Evolutionary conservation across 352 stramenopile species (phyloP), one percentile per base, ranked within the genome.

Genomic region (Phytophthora brassicae): DNA sequence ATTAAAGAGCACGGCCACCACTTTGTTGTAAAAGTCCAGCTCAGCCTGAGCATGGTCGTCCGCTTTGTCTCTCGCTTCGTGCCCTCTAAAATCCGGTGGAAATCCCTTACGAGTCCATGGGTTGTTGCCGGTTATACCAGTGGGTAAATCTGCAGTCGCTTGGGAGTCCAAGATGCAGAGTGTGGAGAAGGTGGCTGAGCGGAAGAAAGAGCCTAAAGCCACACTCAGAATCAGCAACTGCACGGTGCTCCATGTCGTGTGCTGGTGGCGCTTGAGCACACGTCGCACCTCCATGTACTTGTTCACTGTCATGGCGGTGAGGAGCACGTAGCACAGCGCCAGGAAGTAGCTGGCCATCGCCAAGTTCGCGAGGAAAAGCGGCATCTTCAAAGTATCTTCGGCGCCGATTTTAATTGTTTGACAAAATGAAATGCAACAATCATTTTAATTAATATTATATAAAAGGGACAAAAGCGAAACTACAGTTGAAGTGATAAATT

Each of bases 1-100:
- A 55, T 97, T 95, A 72, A 97, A 97, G 6, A 97, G 78, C 66
- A 97, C 86, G 5, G 86, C 86, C 44, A 95, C 86, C 20, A 95
- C 86, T 64, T 95, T 93, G 79, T 95, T 95, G 82, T 95, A 95
- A 36, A 95, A 95, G 45, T 92, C 81, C 6, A 95, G 74, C 60
- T 95, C 86, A 8, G 72, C 68, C 56, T 88, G 69, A n/a, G 70
- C 57, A 8, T 69, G 60, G 44, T 66, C 65, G 16, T 65, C 57
- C 44, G 17, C 46, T 24, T 43, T 52, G 43, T 12, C 62, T 22
- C 55, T 46, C 26, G 42, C 47, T 9, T 69, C 60, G 44, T 65
- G 56, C 39, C 46, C 39, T 28, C 49, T 44, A 33, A 52, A 57
- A 45, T 23, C 19, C 9, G 61, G 48, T 22, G 51, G 51, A 14